These are phyloP conservation scores for Eutypella sp. DNA, from an alignment of 2,329 filamentous ascomycete genomes.

Conservation along the genomic window DNA sequence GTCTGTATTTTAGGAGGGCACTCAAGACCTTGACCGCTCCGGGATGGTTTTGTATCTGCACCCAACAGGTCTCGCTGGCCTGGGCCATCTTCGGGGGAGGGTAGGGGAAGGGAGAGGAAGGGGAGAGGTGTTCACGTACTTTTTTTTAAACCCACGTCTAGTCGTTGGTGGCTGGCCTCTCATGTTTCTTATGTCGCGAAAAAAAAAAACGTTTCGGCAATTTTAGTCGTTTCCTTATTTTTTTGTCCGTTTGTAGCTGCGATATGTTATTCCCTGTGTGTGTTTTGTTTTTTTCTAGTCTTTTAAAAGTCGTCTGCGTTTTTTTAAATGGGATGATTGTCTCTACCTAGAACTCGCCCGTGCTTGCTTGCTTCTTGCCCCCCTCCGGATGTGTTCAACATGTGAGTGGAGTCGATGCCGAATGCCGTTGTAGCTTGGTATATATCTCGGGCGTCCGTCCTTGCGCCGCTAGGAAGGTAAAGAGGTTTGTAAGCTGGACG, in stretches of 20 bases:
- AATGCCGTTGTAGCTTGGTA: too few species aligned
- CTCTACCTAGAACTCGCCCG: slow-evolving; percentile 10
- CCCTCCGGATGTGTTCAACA: too few species aligned
- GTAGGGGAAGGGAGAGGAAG: slow-evolving; percentile 9
- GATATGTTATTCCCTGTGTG: too few species aligned
- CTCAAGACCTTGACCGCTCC: neutral
- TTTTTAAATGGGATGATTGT: slow-evolving; percentile 21
- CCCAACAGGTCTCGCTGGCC: slow-evolving; percentile 13
- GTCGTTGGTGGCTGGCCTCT: slow-evolving; percentile 22
- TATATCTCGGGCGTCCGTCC: too few species aligned
- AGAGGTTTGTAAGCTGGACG: too few species aligned
- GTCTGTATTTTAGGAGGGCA: slow-evolving; percentile 30
- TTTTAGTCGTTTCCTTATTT: slow-evolving; percentile 21
- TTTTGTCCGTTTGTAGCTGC: slow-evolving; percentile 20
- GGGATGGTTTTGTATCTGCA: slow-evolving; percentile 7
- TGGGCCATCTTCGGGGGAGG: slow-evolving; percentile 13
- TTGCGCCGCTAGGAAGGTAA: too few species aligned
- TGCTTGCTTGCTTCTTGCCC: neutral
- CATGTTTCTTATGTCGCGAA: slow-evolving; percentile 27
- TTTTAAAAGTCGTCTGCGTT: slow-evolving; percentile 23
- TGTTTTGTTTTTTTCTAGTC: slow-evolving; percentile 22
- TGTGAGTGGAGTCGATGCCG: too few species aligned
- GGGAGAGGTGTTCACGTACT: slow-evolving; percentile 16
- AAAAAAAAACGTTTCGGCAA: slow-evolving; percentile 11
- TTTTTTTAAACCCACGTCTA: slow-evolving; percentile 21